phyloP scores from a whole-genome alignment of 805 yeast species.

The Candida ponderosae region DNA sequence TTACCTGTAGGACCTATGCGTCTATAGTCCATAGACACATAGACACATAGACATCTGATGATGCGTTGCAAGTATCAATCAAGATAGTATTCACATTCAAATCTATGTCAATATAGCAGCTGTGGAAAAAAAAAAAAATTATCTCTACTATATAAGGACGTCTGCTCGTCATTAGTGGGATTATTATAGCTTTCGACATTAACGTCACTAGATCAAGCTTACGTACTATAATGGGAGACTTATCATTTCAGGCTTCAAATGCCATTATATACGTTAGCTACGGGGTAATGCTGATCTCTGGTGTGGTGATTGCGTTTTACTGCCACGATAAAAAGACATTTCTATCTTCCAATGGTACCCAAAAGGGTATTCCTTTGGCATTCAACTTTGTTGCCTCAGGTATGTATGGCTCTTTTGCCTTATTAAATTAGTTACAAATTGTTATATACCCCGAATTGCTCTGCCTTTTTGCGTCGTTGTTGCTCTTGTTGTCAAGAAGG shows the following conservation, averaged over 20 bases:
- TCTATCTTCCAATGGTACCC: constrained; percentile 74
- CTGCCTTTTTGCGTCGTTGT: too few relatives aligned
- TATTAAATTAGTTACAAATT: too few relatives aligned
- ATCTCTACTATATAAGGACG: too few relatives aligned
- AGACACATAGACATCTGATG: too few relatives aligned
- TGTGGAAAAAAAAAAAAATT: too few relatives aligned
- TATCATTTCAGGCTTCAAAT: constrained; percentile 49
- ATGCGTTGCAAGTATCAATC: too few relatives aligned
- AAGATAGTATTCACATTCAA: not conserved
- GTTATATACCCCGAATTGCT: too few relatives aligned
- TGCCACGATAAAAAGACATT: constrained; percentile 47
- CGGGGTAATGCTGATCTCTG: constrained; percentile 44
- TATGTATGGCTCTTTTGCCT: constrained; percentile 33
- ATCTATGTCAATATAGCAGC: not conserved
- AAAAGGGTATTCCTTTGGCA: constrained; percentile 72
- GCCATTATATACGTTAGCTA: constrained; percentile 60
- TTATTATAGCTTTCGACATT: not conserved
- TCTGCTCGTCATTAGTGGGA: not conserved
- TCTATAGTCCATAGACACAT: too few relatives aligned
- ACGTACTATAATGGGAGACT: constrained; percentile 23
- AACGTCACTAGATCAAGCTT: not conserved
- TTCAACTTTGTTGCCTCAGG: constrained; percentile 89
- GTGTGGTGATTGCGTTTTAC: constrained; percentile 53
- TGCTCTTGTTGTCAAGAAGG: too few relatives aligned
- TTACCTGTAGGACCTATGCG: too few relatives aligned